Conservation (phyloP, 805 yeast genomes). For the Spathaspora arborariae region DNA sequence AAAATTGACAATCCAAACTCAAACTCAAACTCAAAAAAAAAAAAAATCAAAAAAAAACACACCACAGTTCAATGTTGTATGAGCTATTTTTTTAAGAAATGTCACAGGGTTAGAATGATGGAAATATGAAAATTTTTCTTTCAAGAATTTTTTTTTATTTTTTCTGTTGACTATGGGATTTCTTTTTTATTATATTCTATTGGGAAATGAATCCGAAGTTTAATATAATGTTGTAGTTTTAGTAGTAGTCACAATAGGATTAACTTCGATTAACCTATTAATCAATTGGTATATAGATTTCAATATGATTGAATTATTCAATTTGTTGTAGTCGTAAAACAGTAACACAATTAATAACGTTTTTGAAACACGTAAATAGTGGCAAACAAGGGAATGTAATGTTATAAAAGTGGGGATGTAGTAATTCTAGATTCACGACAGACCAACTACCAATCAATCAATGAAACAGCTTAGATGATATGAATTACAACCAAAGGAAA, state of each 20-base stretch:
- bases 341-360: background rate
- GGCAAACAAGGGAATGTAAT: background rate
- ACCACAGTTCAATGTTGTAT: background rate
- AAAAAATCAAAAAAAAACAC: background rate
- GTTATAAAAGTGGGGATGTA: no score
- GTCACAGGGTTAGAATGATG: background rate
- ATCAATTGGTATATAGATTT: background rate
- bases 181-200: background rate
- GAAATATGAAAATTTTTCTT: background rate
- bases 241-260: no score
- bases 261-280: background rate
- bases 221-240: background rate
- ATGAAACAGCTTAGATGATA: background rate
- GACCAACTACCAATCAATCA: background rate
- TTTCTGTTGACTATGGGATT: background rate
- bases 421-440: no score
- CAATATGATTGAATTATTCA: background rate
- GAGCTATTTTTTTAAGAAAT: background rate
- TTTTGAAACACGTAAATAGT: background rate
- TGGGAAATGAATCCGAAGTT: background rate
- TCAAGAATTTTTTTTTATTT: background rate
- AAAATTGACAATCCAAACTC: background rate
- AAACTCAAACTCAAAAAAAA: background rate
- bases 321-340: background rate
- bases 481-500: background rate